phyloP scores from a whole-genome alignment of 805 yeast genomes.

The Sporopachydermia lactativora region DNA sequence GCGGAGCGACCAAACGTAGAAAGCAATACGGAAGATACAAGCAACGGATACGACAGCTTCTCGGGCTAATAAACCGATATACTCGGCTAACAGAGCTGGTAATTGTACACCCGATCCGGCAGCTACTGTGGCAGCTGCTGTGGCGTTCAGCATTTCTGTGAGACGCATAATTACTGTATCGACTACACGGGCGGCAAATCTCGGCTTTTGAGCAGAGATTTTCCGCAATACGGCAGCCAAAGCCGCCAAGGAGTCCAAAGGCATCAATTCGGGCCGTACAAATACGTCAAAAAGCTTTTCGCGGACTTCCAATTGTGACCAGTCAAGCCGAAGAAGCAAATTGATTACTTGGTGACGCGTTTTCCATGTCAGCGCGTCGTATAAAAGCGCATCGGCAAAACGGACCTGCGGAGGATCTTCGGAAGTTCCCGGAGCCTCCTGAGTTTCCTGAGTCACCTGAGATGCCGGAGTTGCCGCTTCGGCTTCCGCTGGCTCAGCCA shows the following conservation, averaged over 20 bases:
- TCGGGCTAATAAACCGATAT: no score
- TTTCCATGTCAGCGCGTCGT: not conserved
- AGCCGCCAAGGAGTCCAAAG: not conserved
- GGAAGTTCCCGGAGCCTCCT: no score
- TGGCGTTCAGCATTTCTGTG: no score
- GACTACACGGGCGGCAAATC: not conserved
- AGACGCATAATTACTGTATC: not conserved
- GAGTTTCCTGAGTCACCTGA: no score
- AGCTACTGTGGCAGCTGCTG: no score
- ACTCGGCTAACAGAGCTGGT: no score
- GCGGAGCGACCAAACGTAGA: no score
- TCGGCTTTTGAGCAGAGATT: not conserved
- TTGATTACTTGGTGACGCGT: not conserved
- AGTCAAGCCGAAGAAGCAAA: not conserved
- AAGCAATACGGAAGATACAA: no score
- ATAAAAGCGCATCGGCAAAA: not conserved
- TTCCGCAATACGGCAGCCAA: not conserved
- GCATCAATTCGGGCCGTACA: not conserved
- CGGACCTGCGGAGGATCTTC: conserved; percentile 23
- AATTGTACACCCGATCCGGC: no score
- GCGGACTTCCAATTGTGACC: not conserved
- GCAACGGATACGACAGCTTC: no score
- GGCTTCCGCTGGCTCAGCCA: no score
- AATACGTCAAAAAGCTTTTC: not conserved
- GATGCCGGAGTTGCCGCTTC: no score